Percentiles rank a stretch among this genome's conserved stretches.
These are phyloP conservation scores for Ambrosiella cleistominuta DNA, from an alignment of 2,329 filamentous ascomycete genomes.

Conservation along the genomic window DNA sequence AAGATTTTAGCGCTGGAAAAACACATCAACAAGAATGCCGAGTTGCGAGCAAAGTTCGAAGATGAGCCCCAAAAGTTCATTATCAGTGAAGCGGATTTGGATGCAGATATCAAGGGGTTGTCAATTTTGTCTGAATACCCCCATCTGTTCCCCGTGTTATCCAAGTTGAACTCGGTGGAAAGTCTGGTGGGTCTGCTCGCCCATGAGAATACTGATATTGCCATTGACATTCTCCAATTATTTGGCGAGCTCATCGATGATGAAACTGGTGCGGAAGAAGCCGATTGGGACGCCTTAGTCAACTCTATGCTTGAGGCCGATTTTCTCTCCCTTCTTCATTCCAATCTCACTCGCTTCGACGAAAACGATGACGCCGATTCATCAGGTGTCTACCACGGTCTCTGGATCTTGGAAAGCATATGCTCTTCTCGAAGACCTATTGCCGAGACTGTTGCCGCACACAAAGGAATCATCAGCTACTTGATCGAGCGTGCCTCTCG, in stretches of 20 bases:
- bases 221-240: conserved; percentile 78
- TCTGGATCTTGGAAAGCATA: conserved; percentile 72
- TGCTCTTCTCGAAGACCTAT: conserved; percentile 47
- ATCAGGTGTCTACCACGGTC: conserved; percentile 69
- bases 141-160: conserved; percentile 65
- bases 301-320: conserved; percentile 45
- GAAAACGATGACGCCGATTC: conserved; percentile 58
- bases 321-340: conserved; percentile 54
- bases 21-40: conserved; percentile 77
- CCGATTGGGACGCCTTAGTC: conserved; percentile 57
- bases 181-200: conserved; percentile 68
- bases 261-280: conserved; percentile 51
- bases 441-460: conserved; percentile 53
- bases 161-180: conserved; percentile 51
- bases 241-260: conserved; percentile 85
- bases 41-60: conserved; percentile 73
- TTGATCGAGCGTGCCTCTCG: conserved; percentile 56
- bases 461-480: conserved; percentile 56
- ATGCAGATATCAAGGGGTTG: conserved; percentile 70
- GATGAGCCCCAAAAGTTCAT: conserved; percentile 68
- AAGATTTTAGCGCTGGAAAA: conserved; percentile 74
- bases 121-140: conserved; percentile 78
- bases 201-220: conserved; percentile 94
- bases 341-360: conserved; percentile 63
- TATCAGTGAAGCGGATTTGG: conserved; percentile 70